Evolutionary conservation across 2,329 filamentous ascomycete species (phyloP), one percentile per base, ranked within the genome.

Genomic region (Beauveria sp.): DNA sequence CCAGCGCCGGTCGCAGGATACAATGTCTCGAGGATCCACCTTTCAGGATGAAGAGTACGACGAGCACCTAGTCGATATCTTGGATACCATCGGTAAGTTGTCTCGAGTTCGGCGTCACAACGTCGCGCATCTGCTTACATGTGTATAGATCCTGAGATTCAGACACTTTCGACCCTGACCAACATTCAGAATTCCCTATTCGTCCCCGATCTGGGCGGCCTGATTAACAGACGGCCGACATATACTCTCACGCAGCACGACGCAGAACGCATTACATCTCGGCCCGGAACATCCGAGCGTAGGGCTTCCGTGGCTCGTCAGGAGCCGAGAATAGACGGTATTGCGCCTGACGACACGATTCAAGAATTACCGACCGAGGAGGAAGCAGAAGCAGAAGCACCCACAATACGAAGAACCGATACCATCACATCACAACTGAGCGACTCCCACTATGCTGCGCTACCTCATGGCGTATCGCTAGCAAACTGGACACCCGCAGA

Each of bases 151-250:
- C 90, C 91, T 47, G 90, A 96, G 75, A 86, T 96, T 3, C 86
- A 90, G 42, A 91, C 91, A 0, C 77, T 96, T 3, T 91, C 90
- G 0, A 93, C 90, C 16, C 81, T 96, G 10, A 96, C 90, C 49
- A 96, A 96, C 68, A 87, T 96, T 22, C 91, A 96, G 69, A 96
- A 96, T 71, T 95, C 91, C 0, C 83, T 96, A 10, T 96, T 96
- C 73, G 78, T 96, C 2, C 91, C 91, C 0, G 87, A 92, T 65
- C 78, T 96, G n/a, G 91, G 91, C 46, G 78, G 80, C 62, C 86
- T 85, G 67, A 67, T 96, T 55, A 95, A 96, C 69, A 83, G 91
- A 54, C 81, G 87, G 63, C 90, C 91, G 1, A 92, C 90, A 0
- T 96, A 95, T 71, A 85, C 85, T 47, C 78, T 95, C 8, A 86